Percentiles rank a stretch among this genome's conserved stretches.
Conservation (phyloP, 768 basidiomycete genomes). For the Kwoniella europaea region DNA sequence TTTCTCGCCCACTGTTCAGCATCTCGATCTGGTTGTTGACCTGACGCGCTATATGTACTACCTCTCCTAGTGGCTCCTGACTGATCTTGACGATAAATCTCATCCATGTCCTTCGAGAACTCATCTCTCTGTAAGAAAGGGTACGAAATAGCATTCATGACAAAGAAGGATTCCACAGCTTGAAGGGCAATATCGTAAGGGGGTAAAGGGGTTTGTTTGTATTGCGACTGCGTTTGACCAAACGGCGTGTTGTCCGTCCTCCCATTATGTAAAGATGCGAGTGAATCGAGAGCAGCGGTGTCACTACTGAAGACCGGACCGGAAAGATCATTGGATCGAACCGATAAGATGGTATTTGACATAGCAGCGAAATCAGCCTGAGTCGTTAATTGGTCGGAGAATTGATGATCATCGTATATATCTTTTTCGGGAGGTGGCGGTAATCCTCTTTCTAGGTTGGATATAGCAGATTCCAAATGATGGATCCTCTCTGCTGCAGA, state of each 20-base stretch:
- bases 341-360: constrained; percentile 33
- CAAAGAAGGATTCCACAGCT: constrained; percentile 38
- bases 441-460: constrained; percentile 6
- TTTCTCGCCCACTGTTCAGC: constrained; percentile 19
- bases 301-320: constrained; percentile 11
- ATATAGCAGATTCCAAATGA: constrained; percentile 35
- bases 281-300: neutral
- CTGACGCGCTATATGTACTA: neutral
- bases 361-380: constrained; percentile 28
- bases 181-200: constrained; percentile 22
- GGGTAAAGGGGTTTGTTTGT: constrained; percentile 2
- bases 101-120: constrained; percentile 31
- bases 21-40: neutral
- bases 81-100: constrained; percentile 25
- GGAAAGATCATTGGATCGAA: constrained; percentile 22
- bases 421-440: constrained; percentile 17
- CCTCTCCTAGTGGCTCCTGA: neutral
- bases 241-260: neutral
- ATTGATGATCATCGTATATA: neutral
- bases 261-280: neutral
- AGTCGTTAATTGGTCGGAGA: neutral
- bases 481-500: constrained; percentile 37
- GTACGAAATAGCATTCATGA: constrained; percentile 34
- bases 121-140: constrained; percentile 36
- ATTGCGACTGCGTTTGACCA: neutral